Evolutionary conservation across 139 green algal species (phyloP).

Genomic region (Bryopsis sp.): DNA sequence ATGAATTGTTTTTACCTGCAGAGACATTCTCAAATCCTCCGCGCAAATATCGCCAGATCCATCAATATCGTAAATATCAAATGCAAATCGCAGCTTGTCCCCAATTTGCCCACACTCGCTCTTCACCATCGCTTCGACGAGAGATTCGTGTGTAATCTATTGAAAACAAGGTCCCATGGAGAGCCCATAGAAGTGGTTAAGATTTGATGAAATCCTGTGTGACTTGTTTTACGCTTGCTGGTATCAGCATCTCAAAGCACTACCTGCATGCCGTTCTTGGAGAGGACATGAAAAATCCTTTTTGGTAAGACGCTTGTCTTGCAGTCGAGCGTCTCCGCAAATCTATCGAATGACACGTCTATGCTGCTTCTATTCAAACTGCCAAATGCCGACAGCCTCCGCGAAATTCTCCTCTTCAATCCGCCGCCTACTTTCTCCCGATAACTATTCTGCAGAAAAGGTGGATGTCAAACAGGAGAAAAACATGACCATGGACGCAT

Average conservation of each 20-base stretch:
- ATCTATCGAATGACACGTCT: no score
- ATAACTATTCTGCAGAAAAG: no score
- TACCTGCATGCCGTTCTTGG: neutral
- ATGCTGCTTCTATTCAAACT: no score
- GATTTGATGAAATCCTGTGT: neutral
- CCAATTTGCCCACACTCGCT: neutral
- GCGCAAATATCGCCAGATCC: neutral
- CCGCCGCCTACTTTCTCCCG: no score
- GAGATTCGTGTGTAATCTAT: conserved; percentile 2
- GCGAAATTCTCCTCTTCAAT: no score
- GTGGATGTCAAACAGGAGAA: no score
- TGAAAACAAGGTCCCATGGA: no score
- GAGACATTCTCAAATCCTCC: neutral
- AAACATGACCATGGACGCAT: no score
- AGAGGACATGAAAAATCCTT: conserved; percentile 10
- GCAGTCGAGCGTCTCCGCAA: neutral
- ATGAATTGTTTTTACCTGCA: conserved; percentile 8
- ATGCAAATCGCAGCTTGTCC: conserved; percentile 2
- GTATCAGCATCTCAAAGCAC: no score
- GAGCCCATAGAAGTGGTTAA: no score
- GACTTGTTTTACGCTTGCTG: neutral
- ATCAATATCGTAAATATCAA: conserved; percentile 15
- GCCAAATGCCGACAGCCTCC: no score
- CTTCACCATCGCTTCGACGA: conserved; percentile 1
- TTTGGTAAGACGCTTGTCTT: neutral